Conservation (phyloP, 139 green algal genomes). For the Chlorella ohadii region DNA sequence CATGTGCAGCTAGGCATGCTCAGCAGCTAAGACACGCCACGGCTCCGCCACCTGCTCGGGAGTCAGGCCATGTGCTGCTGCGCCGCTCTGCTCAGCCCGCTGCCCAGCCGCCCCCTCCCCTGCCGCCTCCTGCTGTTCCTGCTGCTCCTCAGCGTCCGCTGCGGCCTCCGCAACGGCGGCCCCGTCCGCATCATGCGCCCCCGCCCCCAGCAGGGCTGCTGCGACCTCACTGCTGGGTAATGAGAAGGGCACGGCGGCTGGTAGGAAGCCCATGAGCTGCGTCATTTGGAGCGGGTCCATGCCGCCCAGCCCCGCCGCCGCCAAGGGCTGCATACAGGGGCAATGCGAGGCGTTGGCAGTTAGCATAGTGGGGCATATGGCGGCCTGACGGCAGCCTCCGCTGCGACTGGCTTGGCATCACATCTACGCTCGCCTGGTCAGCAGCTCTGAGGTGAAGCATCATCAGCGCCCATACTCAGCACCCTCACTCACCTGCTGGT, state of each 20-base stretch:
- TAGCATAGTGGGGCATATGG: too few species aligned
- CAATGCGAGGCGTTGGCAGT: too few species aligned
- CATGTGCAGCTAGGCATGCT: background rate
- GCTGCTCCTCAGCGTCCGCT: background rate
- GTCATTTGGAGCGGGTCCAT: constrained; percentile 22
- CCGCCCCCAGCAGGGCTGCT: background rate
- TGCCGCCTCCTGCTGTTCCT: background rate
- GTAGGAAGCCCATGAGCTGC: constrained; percentile 18
- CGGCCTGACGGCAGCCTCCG: too few species aligned
- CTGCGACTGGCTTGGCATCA: too few species aligned
- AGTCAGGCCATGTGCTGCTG: background rate
- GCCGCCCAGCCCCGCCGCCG: background rate
- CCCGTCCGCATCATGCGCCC: background rate
- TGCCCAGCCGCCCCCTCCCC: background rate
- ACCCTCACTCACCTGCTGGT: background rate
- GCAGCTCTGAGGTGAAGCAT: too few species aligned
- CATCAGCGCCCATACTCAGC: too few species aligned
- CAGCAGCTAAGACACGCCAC: background rate
- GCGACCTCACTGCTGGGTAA: background rate
- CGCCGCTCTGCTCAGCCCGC: background rate
- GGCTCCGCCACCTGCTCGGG: constrained; percentile 3
- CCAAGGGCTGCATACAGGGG: background rate
- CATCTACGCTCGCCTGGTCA: too few species aligned
- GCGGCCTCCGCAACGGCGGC: too few species aligned
- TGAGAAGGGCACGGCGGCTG: background rate